Evolutionary conservation across 2,329 filamentous ascomycete species (phyloP).

Genomic region (Colletotrichum salicis): DNA sequence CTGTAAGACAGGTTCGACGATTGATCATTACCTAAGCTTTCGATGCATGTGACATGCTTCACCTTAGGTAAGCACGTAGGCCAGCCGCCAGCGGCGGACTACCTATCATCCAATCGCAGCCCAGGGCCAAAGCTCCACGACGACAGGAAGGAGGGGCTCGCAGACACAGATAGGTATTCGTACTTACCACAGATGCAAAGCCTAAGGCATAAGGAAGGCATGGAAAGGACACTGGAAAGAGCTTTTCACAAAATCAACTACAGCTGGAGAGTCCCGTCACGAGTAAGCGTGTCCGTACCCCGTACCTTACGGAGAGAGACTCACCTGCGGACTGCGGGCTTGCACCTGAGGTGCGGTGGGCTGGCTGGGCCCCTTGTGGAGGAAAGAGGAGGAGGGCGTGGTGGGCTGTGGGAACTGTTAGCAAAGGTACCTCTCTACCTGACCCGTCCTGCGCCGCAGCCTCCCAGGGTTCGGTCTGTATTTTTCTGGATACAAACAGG

Average conservation of each 20-base stretch:
- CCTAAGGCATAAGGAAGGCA: background rate
- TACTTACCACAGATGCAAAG: background rate
- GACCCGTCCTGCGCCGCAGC: conserved; percentile 20
- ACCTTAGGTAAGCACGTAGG: background rate
- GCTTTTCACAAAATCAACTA: background rate
- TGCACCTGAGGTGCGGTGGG: background rate
- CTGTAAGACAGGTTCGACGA: background rate
- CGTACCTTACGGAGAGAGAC: too few species aligned
- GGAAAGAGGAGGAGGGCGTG: background rate
- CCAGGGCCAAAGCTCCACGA: background rate
- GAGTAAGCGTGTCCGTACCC: background rate
- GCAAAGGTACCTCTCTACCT: conserved; percentile 21
- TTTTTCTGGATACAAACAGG: conserved; percentile 37
- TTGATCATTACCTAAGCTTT: conserved; percentile 17
- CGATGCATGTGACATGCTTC: conserved; percentile 30
- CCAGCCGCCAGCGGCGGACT: background rate
- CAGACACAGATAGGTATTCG: background rate
- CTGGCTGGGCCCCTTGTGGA: background rate
- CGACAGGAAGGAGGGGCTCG: conserved; percentile 7
- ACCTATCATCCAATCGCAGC: conserved; percentile 28
- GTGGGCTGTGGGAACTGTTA: conserved; percentile 13
- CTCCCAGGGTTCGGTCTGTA: conserved; percentile 29
- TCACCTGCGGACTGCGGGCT: conserved; percentile 16
- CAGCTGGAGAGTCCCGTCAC: too few species aligned
- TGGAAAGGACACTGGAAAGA: background rate